phyloP scores from a whole-genome alignment of 371 early-diverging fungal genomes.

The Enterocytospora artemiae region DNA sequence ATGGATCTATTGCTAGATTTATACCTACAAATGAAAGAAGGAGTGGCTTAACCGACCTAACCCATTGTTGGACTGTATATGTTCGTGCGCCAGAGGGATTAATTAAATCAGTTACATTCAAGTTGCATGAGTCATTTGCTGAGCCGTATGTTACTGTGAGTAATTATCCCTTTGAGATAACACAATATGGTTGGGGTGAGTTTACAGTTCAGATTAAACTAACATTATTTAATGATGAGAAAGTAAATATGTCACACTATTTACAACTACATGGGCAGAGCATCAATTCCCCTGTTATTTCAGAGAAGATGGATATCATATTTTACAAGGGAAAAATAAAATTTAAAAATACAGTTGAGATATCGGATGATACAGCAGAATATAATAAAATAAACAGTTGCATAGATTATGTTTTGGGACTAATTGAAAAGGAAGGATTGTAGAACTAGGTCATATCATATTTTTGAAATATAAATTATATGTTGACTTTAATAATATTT shows the following conservation, averaged over 20 bases:
- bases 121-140: constrained; percentile 83
- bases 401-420: constrained; percentile 29
- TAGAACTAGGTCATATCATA: neutral
- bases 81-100: constrained; percentile 72
- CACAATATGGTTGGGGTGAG: constrained; percentile 94
- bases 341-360: constrained; percentile 16
- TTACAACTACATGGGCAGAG: constrained; percentile 28
- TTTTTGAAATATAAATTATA: too few relatives aligned
- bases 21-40: constrained; percentile 22
- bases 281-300: constrained; percentile 3
- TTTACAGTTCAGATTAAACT: constrained; percentile 84
- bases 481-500: neutral
- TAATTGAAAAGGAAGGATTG: constrained; percentile 15
- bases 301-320: constrained; percentile 40
- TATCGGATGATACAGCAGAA: constrained; percentile 44
- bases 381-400: constrained; percentile 40
- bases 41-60: constrained; percentile 50
- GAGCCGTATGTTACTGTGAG: constrained; percentile 47
- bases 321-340: constrained; percentile 25
- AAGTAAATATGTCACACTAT: constrained; percentile 33
- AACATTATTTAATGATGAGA: constrained; percentile 39
- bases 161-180: constrained; percentile 77
- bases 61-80: constrained; percentile 64
- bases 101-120: constrained; percentile 73
- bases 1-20: constrained; percentile 32